Base-by-base conservation (phyloP, 2,329 filamentous ascomycete species). In the Paraphoma chrysanthemicola region DNA sequence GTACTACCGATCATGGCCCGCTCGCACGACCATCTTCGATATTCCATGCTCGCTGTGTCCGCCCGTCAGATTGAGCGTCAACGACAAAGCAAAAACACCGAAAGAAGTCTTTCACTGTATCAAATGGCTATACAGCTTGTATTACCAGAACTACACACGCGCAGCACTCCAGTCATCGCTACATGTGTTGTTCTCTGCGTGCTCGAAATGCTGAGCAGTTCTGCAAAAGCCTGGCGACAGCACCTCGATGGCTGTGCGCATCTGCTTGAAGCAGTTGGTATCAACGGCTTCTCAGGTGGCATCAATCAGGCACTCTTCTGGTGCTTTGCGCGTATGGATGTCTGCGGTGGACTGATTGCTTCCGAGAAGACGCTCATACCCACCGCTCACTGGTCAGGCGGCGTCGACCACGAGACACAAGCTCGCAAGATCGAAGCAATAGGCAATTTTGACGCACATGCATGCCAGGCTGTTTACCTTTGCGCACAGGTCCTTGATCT, bases 311-410 rank as follows among this genome's bases (percentile, higher is more conserved):
- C 82, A 1, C 68, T 85, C 0, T 85, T 85, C 55, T 85, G 83
- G 83, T 83, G 81, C 53, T 85, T 84, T 68, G 82, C 81, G 0
- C 77, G 82, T 7, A 85, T 85, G 82, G 77, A 84, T 60, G 79
- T 84, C 23, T 84, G 81, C 51, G 82, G 82, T n/a, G 82, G 81
- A 0, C 73, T 85, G 6, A 83, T 85, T 48, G 70, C 68, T 3
- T 68, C 70, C 31, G 79, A 82, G 58, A 77, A 78, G 53, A 84
- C 83, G 0, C 76, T 84, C 10, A 80, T 85, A 6, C 80, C 80
- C 2, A 75, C 81, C 8, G 72, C 74, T 1, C 77, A 78, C 53
- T 85, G 83, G 83, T 66, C 69, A 14, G 54, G 63, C 4, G 49
- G 53, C 1, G 47, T 64, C n/a, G 62, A 71, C 16, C 49, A 63